Conservation (phyloP, 1,139 yeast genomes). For the Zygosaccharomyces sapae region DNA sequence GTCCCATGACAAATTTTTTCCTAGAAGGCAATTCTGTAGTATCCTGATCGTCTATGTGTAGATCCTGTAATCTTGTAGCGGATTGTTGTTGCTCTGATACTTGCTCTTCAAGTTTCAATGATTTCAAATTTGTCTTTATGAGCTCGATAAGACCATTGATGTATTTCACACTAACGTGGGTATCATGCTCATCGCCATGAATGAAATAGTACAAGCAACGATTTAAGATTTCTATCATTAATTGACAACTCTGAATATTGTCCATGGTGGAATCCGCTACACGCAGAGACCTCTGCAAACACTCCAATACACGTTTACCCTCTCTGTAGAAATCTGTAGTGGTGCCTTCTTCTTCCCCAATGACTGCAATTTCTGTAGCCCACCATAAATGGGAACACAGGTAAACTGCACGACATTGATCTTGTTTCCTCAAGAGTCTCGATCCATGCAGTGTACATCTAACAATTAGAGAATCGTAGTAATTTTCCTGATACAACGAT, state of each 20-base stretch:
- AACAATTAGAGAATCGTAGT: constrained; percentile 73
- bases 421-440: constrained; percentile 82
- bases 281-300: constrained; percentile 70
- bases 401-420: constrained; percentile 89
- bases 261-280: constrained; percentile 88
- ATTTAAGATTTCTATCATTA: constrained; percentile 85
- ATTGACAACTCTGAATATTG: constrained; percentile 56
- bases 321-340: constrained; percentile 39
- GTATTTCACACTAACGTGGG: constrained; percentile 65
- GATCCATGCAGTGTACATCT: constrained; percentile 86
- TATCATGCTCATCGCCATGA: constrained; percentile 72
- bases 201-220: constrained; percentile 79
- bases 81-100: constrained; percentile 6
- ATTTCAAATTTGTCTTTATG: constrained; percentile 69
- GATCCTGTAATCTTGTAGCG: constrained; percentile 7
- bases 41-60: constrained; percentile 12
- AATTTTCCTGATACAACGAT: constrained; percentile 29
- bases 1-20: constrained; percentile 21
- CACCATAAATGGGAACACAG: constrained; percentile 92
- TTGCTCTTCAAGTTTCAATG: constrained; percentile 42
- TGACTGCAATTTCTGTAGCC: constrained; percentile 61
- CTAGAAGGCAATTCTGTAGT: constrained; percentile 1
- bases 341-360: constrained; percentile 47
- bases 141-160: constrained; percentile 84
- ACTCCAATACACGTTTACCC: constrained; percentile 61